Evolutionary conservation across 1,284 basidiomycete species (phyloP).

Genomic region (Microbotryum violaceum): DNA sequence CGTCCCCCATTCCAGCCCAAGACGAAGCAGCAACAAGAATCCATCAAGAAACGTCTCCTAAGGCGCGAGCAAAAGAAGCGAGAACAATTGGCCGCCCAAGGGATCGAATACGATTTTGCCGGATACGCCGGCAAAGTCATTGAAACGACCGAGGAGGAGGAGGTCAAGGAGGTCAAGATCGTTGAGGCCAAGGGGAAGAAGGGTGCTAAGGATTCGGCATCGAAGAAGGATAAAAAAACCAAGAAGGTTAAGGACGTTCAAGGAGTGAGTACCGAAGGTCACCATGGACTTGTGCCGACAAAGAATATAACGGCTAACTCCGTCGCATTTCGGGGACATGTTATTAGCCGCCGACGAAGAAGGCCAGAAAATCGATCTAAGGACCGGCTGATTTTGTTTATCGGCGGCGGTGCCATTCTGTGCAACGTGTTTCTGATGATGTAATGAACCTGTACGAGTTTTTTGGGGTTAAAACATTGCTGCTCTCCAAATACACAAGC

Average conservation of each 20-base stretch:
- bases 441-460: too few relatives aligned
- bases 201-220: conserved; percentile 11
- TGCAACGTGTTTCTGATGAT: too few relatives aligned
- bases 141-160: conserved; percentile 10
- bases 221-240: conserved; percentile 19
- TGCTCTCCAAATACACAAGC: too few relatives aligned
- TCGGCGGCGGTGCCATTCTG: too few relatives aligned
- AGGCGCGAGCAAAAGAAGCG: conserved; percentile 71
- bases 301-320: too few relatives aligned
- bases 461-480: too few relatives aligned
- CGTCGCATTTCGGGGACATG: too few relatives aligned
- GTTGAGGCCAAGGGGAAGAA: conserved; percentile 7
- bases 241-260: conserved; percentile 21
- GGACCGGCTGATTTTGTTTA: too few relatives aligned
- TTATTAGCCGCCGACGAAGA: conserved; percentile 26
- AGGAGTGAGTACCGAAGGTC: conserved; percentile 5
- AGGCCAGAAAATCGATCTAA: conserved; percentile 26
- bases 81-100: conserved; percentile 66
- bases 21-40: conserved; percentile 61
- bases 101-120: conserved; percentile 84
- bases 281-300: not conserved
- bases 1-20: conserved; percentile 51
- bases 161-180: conserved; percentile 2
- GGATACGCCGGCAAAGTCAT: conserved; percentile 41
- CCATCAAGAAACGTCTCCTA: conserved; percentile 62